Evolutionary conservation across 2,329 filamentous ascomycete species (phyloP).

Genomic region (Monilinia polystroma): DNA sequence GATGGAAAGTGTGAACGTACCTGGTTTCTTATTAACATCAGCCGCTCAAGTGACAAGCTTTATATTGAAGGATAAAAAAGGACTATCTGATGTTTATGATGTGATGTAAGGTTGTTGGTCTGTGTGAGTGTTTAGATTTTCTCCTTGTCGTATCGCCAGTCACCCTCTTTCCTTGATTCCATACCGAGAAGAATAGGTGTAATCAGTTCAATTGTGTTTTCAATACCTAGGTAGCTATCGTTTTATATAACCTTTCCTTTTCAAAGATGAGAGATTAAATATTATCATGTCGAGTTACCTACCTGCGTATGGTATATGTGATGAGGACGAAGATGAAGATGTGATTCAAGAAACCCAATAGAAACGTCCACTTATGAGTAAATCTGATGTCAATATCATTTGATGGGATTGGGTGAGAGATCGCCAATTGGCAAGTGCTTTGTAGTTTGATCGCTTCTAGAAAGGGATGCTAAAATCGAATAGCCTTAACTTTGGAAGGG

Average conservation of each 20-base stretch:
- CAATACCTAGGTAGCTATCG: neutral
- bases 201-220: neutral
- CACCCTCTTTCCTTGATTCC: neutral
- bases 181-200: neutral
- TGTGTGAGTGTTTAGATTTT: neutral
- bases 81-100: neutral
- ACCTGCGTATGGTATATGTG: neutral
- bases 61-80: neutral
- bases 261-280: no score
- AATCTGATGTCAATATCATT: neutral
- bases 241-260: neutral
- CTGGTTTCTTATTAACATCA: neutral
- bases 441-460: neutral
- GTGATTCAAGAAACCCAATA: neutral
- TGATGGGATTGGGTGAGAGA: neutral
- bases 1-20: slow-evolving; percentile 1
- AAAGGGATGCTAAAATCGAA: neutral
- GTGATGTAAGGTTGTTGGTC: neutral
- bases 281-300: neutral
- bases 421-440: slow-evolving; percentile 11
- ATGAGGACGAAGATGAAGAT: neutral
- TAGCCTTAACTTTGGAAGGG: neutral
- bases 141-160: slow-evolving; percentile 1
- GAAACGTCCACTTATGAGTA: neutral
- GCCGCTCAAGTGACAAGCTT: slow-evolving; percentile 11